Evolutionary conservation across 495 filamentous ascomycete genomes (phyloP).

Genomic region (Hypoxylon lenormandii): DNA sequence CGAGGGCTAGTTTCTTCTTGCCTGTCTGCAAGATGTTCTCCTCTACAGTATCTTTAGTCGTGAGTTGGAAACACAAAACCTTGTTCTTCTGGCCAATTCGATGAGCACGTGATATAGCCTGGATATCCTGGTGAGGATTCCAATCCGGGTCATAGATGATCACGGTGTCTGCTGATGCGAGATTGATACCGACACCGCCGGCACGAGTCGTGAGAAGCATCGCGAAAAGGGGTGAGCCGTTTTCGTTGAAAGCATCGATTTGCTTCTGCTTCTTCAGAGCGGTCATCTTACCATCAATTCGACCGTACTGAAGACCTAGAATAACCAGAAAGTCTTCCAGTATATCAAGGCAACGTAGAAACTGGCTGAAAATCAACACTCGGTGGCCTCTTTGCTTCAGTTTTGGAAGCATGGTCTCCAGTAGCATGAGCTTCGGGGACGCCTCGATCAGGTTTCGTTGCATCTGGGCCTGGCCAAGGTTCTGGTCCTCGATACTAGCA

Average conservation of each 20-base stretch:
- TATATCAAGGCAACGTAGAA: constrained; percentile 86
- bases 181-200: constrained; percentile 96
- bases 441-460: constrained; percentile 89
- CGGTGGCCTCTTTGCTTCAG: constrained; percentile 88
- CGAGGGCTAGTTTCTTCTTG: constrained; percentile 91
- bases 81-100: constrained; percentile 96
- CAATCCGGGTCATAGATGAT: constrained; percentile 99
- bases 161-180: constrained; percentile 96
- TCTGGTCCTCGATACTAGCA: constrained; percentile 84
- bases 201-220: constrained; percentile 94
- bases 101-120: constrained; percentile 92
- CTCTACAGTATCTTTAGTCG: constrained; percentile 87
- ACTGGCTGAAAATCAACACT: constrained; percentile 96
- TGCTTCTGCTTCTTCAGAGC: constrained; percentile 88
- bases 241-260: constrained; percentile 93
- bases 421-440: constrained; percentile 85
- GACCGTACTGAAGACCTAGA: constrained; percentile 75
- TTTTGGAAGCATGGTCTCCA: constrained; percentile 91
- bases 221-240: constrained; percentile 81
- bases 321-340: constrained; percentile 89
- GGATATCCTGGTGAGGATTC: constrained; percentile 97
- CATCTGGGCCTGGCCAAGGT: constrained; percentile 61
- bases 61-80: constrained; percentile 92
- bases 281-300: constrained; percentile 85
- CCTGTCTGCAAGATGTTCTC: constrained; percentile 98